Evolutionary conservation across 257 asterid genomes (phyloP).

Genomic region (Paulownia fortunei): DNA sequence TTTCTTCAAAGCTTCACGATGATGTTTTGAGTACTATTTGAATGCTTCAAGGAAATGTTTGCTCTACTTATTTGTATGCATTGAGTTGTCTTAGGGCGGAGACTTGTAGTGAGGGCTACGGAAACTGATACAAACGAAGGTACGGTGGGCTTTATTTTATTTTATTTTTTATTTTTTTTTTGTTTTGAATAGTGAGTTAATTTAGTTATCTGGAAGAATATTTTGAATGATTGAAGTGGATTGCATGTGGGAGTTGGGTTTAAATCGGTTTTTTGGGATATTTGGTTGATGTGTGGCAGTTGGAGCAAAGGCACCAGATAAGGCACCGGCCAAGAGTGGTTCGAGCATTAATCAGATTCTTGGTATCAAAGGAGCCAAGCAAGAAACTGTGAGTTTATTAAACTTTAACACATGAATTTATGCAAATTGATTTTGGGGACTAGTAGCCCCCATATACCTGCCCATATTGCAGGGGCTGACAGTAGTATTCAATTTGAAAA

Average conservation of each 20-base stretch:
- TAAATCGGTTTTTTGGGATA: slow-evolving; percentile 15
- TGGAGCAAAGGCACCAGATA: slow-evolving; percentile 59
- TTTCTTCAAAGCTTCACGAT: slow-evolving; percentile 20
- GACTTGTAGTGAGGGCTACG: slow-evolving; percentile 75
- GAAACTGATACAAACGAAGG: slow-evolving; percentile 86
- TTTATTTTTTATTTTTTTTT: neutral
- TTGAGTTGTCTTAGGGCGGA: slow-evolving; percentile 53
- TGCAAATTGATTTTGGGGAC: neutral
- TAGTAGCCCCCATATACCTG: too few species aligned
- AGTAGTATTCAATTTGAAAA: too few species aligned
- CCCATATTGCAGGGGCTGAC: too few species aligned
- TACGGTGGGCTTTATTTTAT: slow-evolving; percentile 23
- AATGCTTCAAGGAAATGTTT: neutral
- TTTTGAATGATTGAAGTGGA: neutral
- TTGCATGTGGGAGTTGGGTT: slow-evolving; percentile 1
- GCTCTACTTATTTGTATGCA: slow-evolving; percentile 11
- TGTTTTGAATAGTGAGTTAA: neutral
- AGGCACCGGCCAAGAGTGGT: slow-evolving; percentile 51
- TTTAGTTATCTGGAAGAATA: slow-evolving; percentile 4
- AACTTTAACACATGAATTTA: neutral
- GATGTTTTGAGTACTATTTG: neutral
- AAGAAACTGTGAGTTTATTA: slow-evolving; percentile 56
- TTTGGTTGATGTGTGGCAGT: slow-evolving; percentile 44
- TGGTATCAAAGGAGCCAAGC: slow-evolving; percentile 73
- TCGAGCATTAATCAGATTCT: slow-evolving; percentile 69